phyloP scores from a whole-genome alignment of 1,139 yeast genomes.

The Pichia sp. region DNA sequence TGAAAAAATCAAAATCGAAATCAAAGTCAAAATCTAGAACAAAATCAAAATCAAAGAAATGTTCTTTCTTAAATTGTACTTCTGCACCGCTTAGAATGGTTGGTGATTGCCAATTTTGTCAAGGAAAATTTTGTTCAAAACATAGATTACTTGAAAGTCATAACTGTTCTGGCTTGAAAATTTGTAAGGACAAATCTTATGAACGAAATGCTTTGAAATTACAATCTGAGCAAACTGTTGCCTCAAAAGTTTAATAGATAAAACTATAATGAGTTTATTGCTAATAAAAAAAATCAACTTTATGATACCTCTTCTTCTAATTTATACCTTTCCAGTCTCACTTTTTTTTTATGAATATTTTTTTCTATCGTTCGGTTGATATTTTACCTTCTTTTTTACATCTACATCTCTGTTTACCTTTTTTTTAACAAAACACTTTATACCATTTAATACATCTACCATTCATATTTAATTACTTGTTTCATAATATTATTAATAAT shows the following conservation, averaged over 20 bases:
- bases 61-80: slow-evolving; percentile 57
- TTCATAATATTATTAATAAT: not conserved
- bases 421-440: too few species aligned
- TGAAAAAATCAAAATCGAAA: slow-evolving; percentile 12
- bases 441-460: too few species aligned
- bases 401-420: too few species aligned
- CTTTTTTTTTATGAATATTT: too few species aligned
- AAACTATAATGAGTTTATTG: too few species aligned
- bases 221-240: slow-evolving; percentile 41
- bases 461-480: too few species aligned
- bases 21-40: slow-evolving; percentile 34
- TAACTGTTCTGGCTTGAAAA: slow-evolving; percentile 68
- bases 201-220: slow-evolving; percentile 45
- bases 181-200: slow-evolving; percentile 77
- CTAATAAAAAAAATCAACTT: not conserved
- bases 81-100: slow-evolving; percentile 74
- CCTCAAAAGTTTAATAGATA: slow-evolving; percentile 36
- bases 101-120: slow-evolving; percentile 83
- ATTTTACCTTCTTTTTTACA: too few species aligned
- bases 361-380: too few species aligned
- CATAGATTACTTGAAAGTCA: slow-evolving; percentile 87
- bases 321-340: too few species aligned
- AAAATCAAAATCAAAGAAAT: slow-evolving; percentile 45
- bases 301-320: not conserved
- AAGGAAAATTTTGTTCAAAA: slow-evolving; percentile 81